These are phyloP conservation scores for Ophiostoma himal-ulmi DNA, from an alignment of 2,329 filamentous ascomycete genomes.

Conservation along the genomic window DNA sequence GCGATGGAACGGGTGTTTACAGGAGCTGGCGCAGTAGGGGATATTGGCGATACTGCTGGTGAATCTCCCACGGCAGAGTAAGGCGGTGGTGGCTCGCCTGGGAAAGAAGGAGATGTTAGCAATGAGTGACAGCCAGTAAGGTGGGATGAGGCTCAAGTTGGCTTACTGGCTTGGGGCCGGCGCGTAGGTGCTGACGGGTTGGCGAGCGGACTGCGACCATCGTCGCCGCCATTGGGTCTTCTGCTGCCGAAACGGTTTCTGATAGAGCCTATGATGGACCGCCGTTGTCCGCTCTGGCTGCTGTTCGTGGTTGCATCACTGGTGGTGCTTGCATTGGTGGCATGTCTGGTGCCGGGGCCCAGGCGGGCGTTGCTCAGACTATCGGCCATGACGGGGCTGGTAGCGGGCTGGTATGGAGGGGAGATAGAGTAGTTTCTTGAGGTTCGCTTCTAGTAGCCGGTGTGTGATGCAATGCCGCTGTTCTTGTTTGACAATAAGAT, in stretches of 20 bases:
- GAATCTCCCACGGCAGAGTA: conserved; percentile 23
- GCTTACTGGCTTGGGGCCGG: conserved; percentile 25
- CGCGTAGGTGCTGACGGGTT: conserved; percentile 26
- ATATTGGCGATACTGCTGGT: not conserved
- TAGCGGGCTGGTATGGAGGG: not conserved
- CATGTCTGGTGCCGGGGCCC: not conserved
- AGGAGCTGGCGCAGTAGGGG: conserved; percentile 16
- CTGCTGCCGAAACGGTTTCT: conserved; percentile 13
- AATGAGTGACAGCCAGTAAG: not conserved
- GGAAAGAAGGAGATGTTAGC: conserved; percentile 22
- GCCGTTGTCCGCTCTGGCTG: conserved; percentile 14
- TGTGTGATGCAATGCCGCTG: not conserved
- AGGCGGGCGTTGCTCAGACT: not conserved
- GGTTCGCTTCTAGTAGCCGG: not conserved
- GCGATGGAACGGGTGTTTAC: conserved; percentile 19
- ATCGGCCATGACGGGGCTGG: not conserved
- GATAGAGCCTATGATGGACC: conserved; percentile 20
- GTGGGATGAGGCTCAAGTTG: not conserved
- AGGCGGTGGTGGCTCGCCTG: conserved; percentile 35
- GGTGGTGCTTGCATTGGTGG: not conserved
- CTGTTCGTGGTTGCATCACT: not conserved
- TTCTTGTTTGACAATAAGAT: not conserved
- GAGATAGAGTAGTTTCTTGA: not conserved
- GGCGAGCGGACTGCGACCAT: conserved; percentile 24
- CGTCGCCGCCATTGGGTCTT: not conserved